These are phyloP conservation scores for Coriaria nepalensis DNA, from an alignment of 306 rosid genomes.

Conservation along the genomic window DNA sequence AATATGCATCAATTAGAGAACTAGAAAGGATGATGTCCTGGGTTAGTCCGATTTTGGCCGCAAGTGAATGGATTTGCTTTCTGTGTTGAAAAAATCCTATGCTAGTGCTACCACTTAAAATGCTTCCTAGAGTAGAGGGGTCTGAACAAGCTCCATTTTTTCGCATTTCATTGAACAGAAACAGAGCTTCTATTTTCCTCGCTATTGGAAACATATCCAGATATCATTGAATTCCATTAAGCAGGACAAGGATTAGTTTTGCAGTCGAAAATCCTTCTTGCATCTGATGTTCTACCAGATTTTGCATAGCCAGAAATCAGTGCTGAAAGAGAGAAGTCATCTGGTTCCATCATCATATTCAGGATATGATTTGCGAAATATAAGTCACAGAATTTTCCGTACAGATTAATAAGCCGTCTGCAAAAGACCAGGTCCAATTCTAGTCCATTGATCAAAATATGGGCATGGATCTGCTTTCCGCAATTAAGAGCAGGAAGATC, in stretches of 20 bases:
- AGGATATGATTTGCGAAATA: conserved; percentile 38
- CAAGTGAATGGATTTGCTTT: conserved; percentile 44
- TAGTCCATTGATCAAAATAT: conserved; percentile 33
- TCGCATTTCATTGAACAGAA: conserved; percentile 46
- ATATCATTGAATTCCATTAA: conserved; percentile 61
- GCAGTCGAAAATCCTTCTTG: conserved; percentile 43
- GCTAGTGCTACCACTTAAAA: conserved; percentile 43
- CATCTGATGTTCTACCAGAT: conserved; percentile 53
- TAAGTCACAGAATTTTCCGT: conserved; percentile 64
- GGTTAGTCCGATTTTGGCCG: conserved; percentile 38
- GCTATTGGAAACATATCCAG: conserved; percentile 45
- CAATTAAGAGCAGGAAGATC: conserved; percentile 40
- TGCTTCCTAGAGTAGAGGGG: conserved; percentile 35
- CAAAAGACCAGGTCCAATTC: conserved; percentile 47
- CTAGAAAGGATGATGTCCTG: conserved; percentile 43
- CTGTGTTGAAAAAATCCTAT: conserved; percentile 27
- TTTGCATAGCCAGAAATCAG: conserved; percentile 50
- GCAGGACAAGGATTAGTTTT: conserved; percentile 31
- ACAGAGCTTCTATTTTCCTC: conserved; percentile 44
- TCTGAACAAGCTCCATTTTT: conserved; percentile 34
- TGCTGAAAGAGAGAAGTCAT: conserved; percentile 73
- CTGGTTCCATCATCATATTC: conserved; percentile 38
- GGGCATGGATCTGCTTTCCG: conserved; percentile 77
- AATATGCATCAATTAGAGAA: conserved; percentile 61
- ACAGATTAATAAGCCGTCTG: conserved; percentile 47